A percentile compares a stretch with the other conserved stretches of the same genome.
These are phyloP conservation scores for Gossypium raimondii DNA, from an alignment of 345 rosid genomes.

Conservation along the genomic window DNA sequence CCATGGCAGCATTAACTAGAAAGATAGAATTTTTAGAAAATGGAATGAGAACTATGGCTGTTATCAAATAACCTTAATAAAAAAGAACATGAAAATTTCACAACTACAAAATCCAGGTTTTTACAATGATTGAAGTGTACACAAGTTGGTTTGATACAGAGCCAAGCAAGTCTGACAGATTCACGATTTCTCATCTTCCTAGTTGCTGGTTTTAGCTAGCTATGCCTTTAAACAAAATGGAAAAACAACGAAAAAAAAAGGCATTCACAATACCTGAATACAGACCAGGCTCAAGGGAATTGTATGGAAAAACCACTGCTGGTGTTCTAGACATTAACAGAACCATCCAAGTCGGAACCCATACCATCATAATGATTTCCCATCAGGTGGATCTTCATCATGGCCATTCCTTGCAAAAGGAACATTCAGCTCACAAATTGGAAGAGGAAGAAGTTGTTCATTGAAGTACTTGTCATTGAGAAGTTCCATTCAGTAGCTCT, in stretches of 20 bases:
- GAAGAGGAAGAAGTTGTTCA: slow-evolving; percentile 75
- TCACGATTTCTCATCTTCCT: background rate
- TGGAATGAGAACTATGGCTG: background rate
- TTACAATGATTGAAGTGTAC: background rate
- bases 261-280: slow-evolving; percentile 8
- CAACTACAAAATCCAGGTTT: background rate
- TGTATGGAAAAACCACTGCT: slow-evolving; percentile 58
- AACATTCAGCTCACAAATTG: slow-evolving; percentile 57
- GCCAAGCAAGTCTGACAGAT: background rate
- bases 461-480: slow-evolving; percentile 63
- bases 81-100: background rate
- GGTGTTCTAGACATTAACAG: slow-evolving; percentile 44
- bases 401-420: slow-evolving; percentile 47
- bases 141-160: background rate
- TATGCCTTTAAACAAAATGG: background rate
- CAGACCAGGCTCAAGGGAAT: slow-evolving; percentile 35
- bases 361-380: slow-evolving; percentile 35
- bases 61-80: background rate
- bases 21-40: background rate
- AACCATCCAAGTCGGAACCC: slow-evolving; percentile 63
- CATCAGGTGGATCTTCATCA: slow-evolving; percentile 54
- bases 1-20: background rate
- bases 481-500: slow-evolving; percentile 71
- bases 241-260: too few species aligned
- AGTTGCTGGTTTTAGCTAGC: background rate